phyloP scores from a whole-genome alignment of 2,329 filamentous ascomycete species.

The Penicillium italicum region DNA sequence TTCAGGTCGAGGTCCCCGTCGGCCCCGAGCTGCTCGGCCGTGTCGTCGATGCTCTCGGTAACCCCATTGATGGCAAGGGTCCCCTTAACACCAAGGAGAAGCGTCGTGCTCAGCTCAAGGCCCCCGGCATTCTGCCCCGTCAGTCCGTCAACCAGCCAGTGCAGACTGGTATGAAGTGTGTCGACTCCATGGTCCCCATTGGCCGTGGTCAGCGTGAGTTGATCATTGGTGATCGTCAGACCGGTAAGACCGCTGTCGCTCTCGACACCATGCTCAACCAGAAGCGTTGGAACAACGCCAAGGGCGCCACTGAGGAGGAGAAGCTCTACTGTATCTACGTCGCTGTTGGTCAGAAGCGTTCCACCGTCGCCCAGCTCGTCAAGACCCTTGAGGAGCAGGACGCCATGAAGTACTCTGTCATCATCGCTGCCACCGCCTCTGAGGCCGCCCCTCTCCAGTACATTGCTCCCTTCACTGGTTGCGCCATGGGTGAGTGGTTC shows the following conservation, averaged over 20 bases:
- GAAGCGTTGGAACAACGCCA: slow-evolving; percentile 94
- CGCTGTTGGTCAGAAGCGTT: slow-evolving; percentile 98
- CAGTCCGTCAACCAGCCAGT: slow-evolving; percentile 97
- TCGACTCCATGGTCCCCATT: slow-evolving; percentile 99
- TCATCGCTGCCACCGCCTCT: slow-evolving; percentile 94
- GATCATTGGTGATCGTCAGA: slow-evolving; percentile 99
- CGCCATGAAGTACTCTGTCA: slow-evolving; percentile 94
- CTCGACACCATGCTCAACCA: slow-evolving; percentile 99
- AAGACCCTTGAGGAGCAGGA: slow-evolving; percentile 99
- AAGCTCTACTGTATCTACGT: slow-evolving; percentile 99
- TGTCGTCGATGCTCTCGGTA: slow-evolving; percentile 97
- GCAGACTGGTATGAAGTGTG: slow-evolving; percentile 98
- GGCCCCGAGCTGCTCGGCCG: slow-evolving; percentile 89
- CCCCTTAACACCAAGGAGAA: slow-evolving; percentile 87
- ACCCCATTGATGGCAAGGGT: slow-evolving; percentile 99
- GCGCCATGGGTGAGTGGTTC: slow-evolving; percentile 67
- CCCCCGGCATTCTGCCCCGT: slow-evolving; percentile 95
- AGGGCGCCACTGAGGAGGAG: slow-evolving; percentile 76
- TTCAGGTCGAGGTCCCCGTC: slow-evolving; percentile 91
- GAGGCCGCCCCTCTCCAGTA: slow-evolving; percentile 95
- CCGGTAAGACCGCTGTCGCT: slow-evolving; percentile 97
- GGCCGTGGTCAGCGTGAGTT: slow-evolving; percentile 99
- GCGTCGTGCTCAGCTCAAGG: slow-evolving; percentile 98
- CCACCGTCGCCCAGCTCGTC: slow-evolving; percentile 97
- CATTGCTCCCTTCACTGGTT: slow-evolving; percentile 84